Evolutionary conservation across 2,329 filamentous ascomycete species (phyloP), one percentile per base, ranked within the genome.

Genomic region (Ophiostoma ips): DNA sequence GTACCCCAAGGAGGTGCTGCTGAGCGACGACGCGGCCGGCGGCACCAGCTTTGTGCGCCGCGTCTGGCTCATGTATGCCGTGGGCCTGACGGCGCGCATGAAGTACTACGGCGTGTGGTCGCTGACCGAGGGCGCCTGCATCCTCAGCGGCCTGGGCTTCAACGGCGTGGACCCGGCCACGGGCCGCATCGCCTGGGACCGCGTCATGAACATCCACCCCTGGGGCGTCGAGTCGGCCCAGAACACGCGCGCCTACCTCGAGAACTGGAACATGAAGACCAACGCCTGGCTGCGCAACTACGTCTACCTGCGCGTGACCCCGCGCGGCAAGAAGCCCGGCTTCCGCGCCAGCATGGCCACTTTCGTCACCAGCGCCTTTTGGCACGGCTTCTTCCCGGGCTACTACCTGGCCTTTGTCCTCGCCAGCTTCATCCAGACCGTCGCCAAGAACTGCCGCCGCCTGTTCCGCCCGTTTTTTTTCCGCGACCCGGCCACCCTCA

Each of bases 31-130:
- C 0, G 70, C 74, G n/a, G 75, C 73, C 2, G 94, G 73, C 2
- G 94, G 79, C 65, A 67, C 82, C 60, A 73, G 76, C 36, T 79
- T 96, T 60, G 58, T 83, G 36, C 77, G 77, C 50, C 80, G 90
- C 41, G 69, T 95, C 37, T 88, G 83, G 71, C 73, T 84, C 54
- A 69, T 96, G 52, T 82, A 96, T 63, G 83, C 94, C 76, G 76
- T 95, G 47, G 86, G 83, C 49, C 73, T 96, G 41, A 84, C 85
- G 1, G 75, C 84, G 5, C 81, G 92, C 19, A 78, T 86, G 60
- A 98, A 98, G 68, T 98, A 95, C 68, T 98, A 98, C 60, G 92
- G 88, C 34, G 88, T 95, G 5, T 98, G 92, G 92, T 81, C 79
- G 36, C 67, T 98, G 58, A 89, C 90, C 0, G 92, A 98, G 65